phyloP scores from a whole-genome alignment of 805 yeast species.

The Hanseniaspora vineae region DNA sequence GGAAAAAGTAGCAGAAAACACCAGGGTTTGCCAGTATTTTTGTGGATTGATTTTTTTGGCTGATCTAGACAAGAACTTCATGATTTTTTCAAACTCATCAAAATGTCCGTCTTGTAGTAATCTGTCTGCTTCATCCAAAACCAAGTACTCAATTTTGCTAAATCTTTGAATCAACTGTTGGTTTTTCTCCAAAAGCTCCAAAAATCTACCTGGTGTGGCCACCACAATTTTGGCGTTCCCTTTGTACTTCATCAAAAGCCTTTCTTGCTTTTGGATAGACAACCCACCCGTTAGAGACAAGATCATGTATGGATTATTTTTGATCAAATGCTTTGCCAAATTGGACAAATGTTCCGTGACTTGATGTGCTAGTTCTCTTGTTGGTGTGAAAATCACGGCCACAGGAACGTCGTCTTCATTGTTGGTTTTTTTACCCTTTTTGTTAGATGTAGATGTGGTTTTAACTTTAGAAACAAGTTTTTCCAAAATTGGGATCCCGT shows the following conservation, averaged over 20 bases:
- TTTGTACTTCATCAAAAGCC: conserved; percentile 44
- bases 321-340: conserved; percentile 18
- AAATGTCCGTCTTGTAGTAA: conserved; percentile 92
- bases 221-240: conserved; percentile 68
- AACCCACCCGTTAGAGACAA: conserved; percentile 88
- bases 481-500: conserved; percentile 85
- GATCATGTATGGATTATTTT: conserved; percentile 45
- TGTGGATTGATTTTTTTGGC: conserved; percentile 27
- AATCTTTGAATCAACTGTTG: conserved; percentile 29
- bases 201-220: conserved; percentile 91
- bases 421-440: conserved; percentile 9
- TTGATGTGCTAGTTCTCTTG: conserved; percentile 93
- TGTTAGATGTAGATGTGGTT: neutral
- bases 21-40: conserved; percentile 64
- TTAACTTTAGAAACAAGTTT: conserved; percentile 27
- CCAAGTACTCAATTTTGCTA: conserved; percentile 36
- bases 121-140: conserved; percentile 93
- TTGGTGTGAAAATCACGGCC: conserved; percentile 84
- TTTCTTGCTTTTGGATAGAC: conserved; percentile 84
- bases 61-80: conserved; percentile 44
- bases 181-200: conserved; percentile 64
- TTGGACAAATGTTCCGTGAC: conserved; percentile 59
- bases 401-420: conserved; percentile 32
- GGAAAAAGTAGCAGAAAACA: conserved; percentile 92
- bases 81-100: conserved; percentile 74